Evolutionary conservation across 2,329 filamentous ascomycete species (phyloP), one percentile per base, ranked within the genome.

Genomic region (Fusarium praegraminearum): DNA sequence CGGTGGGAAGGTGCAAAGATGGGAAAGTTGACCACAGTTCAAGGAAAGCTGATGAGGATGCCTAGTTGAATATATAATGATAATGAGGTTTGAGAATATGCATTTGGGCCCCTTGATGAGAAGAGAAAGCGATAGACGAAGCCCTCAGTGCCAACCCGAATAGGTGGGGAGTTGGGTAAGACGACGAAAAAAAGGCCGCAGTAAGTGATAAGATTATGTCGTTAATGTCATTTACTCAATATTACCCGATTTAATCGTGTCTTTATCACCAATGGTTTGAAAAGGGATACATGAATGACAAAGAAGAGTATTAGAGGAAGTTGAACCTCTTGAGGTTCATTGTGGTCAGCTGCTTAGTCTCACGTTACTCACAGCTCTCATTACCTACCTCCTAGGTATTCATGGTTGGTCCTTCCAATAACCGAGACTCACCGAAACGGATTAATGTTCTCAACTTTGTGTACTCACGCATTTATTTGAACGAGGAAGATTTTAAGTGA

Each of bases 121-220:
- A 8, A 32, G 11, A 36, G 43, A 22, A 43, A 28, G 53, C 33
- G 33, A 16, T 7, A 50, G 36, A 50, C 26, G 22, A 62, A 56
- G 32, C 33, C 44, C 43, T 50, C 22, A 26, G 35, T 10, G 18
- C 16, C 35, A n/a, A 18, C 16, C 18, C 10, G 16, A 43, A 22
- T 20, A 36, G 47, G 41, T 36, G n/a, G 36, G 24, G 16, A 24
- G 20, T 38, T 10, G 40, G 49, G n/a, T 40, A n/a, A 46, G 32
- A 11, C 8, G 36, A 13, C 53, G 38, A 33, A 12, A 22, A 61
- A 58, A 70, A 69, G 45, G 55, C 49, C 67, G 67, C 52, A 71
- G 50, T 41, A 45, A 56, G 38, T 28, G 22, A n/a, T 35, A 40
- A 45, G 54, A 12, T 53, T 51, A 20, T 55, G 24, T 43, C 18